Percentiles rank a stretch among this genome's conserved stretches.
These are phyloP conservation scores for Raffaelea albimanens DNA, from an alignment of 2,329 filamentous ascomycete species.

Conservation along the genomic window DNA sequence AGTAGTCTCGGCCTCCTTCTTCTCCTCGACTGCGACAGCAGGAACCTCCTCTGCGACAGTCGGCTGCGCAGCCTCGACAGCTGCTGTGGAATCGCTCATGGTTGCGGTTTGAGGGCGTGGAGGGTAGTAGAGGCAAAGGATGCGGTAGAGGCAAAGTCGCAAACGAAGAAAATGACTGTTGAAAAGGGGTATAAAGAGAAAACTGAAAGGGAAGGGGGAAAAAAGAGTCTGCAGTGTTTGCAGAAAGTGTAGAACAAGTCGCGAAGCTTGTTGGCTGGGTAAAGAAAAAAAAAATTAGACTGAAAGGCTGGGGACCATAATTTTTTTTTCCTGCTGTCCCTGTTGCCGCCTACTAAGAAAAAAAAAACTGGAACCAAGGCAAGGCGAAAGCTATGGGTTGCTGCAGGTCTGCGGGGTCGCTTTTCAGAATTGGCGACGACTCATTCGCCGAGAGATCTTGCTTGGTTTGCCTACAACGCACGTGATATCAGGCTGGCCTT, in stretches of 20 bases:
- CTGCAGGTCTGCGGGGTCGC: neutral
- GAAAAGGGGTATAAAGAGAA: neutral
- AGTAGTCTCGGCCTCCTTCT: slow-evolving; percentile 13
- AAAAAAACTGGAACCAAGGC: neutral
- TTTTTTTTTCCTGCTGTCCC: neutral
- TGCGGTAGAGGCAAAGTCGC: neutral
- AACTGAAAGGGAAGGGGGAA: neutral
- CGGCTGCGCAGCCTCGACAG: slow-evolving; percentile 16
- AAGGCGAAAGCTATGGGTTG: too few species aligned
- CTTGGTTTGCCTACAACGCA: too few species aligned
- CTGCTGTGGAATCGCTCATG: slow-evolving; percentile 15
- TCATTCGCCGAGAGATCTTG: neutral
- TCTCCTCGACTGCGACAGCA: slow-evolving; percentile 8
- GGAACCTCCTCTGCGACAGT: slow-evolving; percentile 6
- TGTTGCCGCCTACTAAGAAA: neutral
- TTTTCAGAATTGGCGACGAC: neutral
- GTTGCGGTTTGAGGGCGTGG: too few species aligned
- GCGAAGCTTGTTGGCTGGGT: neutral
- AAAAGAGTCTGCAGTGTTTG: neutral
- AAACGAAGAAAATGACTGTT: neutral
- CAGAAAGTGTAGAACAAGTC: neutral
- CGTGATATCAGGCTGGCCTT: too few species aligned
- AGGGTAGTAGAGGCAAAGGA: neutral
- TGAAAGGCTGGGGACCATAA: neutral
- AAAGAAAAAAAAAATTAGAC: neutral